phyloP scores from a whole-genome alignment of 805 yeast genomes.

The Candida broadrunensis region DNA sequence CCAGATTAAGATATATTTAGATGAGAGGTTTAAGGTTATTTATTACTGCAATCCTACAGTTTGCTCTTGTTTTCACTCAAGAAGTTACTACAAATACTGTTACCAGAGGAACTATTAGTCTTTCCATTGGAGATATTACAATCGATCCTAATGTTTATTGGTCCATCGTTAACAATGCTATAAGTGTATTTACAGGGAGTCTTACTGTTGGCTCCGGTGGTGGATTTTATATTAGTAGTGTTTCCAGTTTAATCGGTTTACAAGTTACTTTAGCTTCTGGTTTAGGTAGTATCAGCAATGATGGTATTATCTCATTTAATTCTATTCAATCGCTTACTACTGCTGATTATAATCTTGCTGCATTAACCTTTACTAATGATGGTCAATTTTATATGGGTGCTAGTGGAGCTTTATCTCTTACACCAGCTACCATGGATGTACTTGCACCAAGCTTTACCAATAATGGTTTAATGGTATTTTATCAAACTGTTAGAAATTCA shows the following conservation, averaged over 20 bases:
- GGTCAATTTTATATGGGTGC: slow-evolving; percentile 23
- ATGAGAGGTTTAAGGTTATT: background rate
- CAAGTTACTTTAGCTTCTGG: slow-evolving; percentile 10
- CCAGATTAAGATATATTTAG: background rate
- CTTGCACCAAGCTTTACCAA: slow-evolving; percentile 9
- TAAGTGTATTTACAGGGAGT: slow-evolving; percentile 17
- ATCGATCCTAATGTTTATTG: slow-evolving; percentile 20
- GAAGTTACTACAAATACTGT: slow-evolving; percentile 12
- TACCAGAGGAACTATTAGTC: slow-evolving; percentile 12
- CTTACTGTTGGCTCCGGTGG: slow-evolving; percentile 19
- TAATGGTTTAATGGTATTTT: slow-evolving; percentile 16
- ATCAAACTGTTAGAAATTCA: slow-evolving; percentile 11
- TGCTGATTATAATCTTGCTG: slow-evolving; percentile 16
- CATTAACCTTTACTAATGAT: slow-evolving; percentile 14
- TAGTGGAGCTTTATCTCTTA: background rate
- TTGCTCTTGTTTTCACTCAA: background rate
- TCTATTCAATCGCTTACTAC: slow-evolving; percentile 13
- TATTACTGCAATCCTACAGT: background rate
- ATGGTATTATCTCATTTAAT: slow-evolving; percentile 22
- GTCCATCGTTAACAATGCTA: slow-evolving; percentile 22
- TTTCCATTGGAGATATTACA: slow-evolving; percentile 16
- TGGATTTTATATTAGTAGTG: slow-evolving; percentile 19
- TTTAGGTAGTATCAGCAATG: slow-evolving; percentile 10
- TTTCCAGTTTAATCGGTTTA: slow-evolving; percentile 12
- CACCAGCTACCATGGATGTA: background rate